phyloP scores from a whole-genome alignment of 2,329 filamentous ascomycete species.

The Sordariomycetes sp. region DNA sequence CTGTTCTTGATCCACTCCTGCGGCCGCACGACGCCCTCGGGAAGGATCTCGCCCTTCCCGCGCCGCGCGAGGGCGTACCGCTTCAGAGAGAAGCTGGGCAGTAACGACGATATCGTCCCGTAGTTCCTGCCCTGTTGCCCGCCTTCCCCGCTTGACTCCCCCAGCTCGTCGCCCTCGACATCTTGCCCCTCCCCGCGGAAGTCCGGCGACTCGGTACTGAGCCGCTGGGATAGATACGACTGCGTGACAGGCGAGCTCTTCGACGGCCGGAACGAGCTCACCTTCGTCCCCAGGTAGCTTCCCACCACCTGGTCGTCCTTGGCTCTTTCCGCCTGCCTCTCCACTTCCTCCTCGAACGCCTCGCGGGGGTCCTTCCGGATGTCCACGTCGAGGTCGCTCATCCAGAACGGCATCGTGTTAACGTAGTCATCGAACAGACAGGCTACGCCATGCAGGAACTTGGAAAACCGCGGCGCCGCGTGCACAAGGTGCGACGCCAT shows the following conservation, averaged over 20 bases:
- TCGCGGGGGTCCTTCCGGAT: constrained; percentile 87
- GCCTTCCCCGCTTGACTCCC: constrained; percentile 19
- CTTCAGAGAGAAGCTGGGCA: constrained; percentile 74
- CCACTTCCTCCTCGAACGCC: constrained; percentile 86
- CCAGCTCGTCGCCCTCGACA: neutral
- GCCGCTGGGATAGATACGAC: constrained; percentile 49
- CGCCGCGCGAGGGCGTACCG: constrained; percentile 54
- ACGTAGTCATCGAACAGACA: constrained; percentile 91
- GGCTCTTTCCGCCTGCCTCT: constrained; percentile 66
- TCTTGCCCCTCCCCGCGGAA: constrained; percentile 10
- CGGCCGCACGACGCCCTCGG: constrained; percentile 81
- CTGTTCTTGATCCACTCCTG: constrained; percentile 88
- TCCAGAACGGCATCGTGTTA: constrained; percentile 94
- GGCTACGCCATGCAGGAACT: constrained; percentile 90
- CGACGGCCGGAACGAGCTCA: constrained; percentile 45
- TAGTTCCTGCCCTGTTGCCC: constrained; percentile 28
- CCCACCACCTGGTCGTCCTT: constrained; percentile 86
- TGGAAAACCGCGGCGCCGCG: constrained; percentile 82
- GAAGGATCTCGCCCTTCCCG: constrained; percentile 40
- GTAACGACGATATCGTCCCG: constrained; percentile 56
- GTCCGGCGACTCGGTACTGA: constrained; percentile 32
- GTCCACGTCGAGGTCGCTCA: constrained; percentile 81
- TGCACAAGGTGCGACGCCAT: constrained; percentile 91
- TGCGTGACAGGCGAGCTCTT: constrained; percentile 58
- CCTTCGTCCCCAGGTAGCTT: constrained; percentile 61